Conservation (phyloP, 495 filamentous ascomycete genomes). For the Penicillium silybi region DNA sequence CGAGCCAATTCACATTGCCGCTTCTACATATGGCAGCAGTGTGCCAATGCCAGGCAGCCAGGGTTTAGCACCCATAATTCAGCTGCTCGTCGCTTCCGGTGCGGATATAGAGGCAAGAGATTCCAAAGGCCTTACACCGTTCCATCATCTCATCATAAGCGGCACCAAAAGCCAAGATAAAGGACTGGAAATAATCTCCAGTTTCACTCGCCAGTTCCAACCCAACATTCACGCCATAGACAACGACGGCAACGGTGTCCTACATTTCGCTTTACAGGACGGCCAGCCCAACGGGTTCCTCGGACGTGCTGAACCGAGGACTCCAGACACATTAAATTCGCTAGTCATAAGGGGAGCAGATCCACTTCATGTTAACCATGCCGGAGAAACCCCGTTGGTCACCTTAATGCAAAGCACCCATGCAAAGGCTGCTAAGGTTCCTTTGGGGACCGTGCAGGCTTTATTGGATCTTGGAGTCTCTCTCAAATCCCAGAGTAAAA, state of each 20-base stretch:
- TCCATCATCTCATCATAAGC: neutral
- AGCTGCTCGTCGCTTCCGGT: neutral
- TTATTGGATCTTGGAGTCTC: neutral
- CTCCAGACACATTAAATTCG: neutral
- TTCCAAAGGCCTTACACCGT: neutral
- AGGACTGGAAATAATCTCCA: neutral
- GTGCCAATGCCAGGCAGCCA: too few relatives aligned
- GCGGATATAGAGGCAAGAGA: constrained; percentile 1
- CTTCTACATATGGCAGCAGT: too few relatives aligned
- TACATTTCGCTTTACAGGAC: neutral
- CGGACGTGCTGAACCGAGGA: neutral
- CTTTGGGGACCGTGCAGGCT: neutral
- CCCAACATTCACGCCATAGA: neutral
- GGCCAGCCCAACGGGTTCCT: neutral
- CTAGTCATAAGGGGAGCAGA: neutral
- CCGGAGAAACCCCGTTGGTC: neutral
- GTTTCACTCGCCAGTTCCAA: neutral
- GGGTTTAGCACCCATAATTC: neutral
- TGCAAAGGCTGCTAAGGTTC: neutral
- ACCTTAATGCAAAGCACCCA: neutral
- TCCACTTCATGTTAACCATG: neutral
- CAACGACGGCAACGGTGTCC: neutral
- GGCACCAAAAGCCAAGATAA: neutral
- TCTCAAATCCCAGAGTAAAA: neutral
- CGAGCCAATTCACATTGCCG: neutral